Evolutionary conservation across 768 basidiomycete genomes (phyloP).

Genomic region (Phaeotremella skinneri): DNA sequence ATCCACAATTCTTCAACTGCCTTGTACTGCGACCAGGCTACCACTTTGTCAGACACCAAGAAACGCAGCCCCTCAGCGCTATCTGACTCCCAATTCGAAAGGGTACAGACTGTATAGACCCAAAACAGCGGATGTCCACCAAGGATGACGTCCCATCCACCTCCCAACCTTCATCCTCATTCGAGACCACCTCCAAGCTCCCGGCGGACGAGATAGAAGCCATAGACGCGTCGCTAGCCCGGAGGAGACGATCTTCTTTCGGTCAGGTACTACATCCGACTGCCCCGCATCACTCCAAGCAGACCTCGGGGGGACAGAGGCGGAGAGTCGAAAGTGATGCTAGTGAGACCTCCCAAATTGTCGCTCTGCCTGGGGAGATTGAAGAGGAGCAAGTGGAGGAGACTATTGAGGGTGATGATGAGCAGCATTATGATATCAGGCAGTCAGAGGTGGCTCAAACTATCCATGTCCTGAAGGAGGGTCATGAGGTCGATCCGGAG

Average conservation of each 20-base stretch:
- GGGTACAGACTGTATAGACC: too few relatives aligned
- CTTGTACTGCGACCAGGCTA: too few relatives aligned
- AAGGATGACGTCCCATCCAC: not conserved
- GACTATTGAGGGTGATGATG: slow-evolving; percentile 2
- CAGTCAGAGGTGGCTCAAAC: slow-evolving; percentile 13
- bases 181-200: not conserved
- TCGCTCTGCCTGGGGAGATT: too few relatives aligned
- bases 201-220: slow-evolving; percentile 17
- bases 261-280: slow-evolving; percentile 3
- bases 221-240: slow-evolving; percentile 14
- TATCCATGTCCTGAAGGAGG: slow-evolving; percentile 14
- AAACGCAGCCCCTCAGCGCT: too few relatives aligned
- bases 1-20: too few relatives aligned
- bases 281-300: not conserved
- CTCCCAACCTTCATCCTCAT: not conserved
- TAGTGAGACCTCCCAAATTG: too few relatives aligned
- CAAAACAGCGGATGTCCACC: not conserved
- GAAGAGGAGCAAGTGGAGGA: slow-evolving; percentile 17
- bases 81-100: too few relatives aligned
- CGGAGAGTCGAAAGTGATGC: not conserved
- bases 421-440: slow-evolving; percentile 21
- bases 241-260: slow-evolving; percentile 15
- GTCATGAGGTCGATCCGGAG: slow-evolving; percentile 12
- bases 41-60: too few relatives aligned
- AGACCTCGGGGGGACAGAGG: not conserved